Conservation (phyloP, 78 protist species). For the Mantamonas sphyraenae region DNA sequence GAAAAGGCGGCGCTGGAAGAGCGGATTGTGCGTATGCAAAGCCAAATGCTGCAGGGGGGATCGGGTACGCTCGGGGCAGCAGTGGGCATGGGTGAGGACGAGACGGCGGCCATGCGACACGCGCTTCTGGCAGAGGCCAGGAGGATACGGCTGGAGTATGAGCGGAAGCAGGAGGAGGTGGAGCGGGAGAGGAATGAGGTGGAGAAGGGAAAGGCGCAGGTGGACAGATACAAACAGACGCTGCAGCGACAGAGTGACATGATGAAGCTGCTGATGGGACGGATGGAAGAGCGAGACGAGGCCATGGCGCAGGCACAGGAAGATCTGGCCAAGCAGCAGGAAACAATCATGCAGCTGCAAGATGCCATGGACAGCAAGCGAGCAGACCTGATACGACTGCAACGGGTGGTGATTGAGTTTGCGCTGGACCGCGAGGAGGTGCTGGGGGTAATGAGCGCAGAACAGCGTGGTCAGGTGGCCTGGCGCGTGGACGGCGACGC, state of each 20-base stretch:
- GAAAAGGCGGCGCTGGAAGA: slow-evolving; percentile 30
- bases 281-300: slow-evolving; percentile 49
- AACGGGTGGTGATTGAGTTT: no score
- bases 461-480: no score
- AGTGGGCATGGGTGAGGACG: neutral
- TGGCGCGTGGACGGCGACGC: no score
- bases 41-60: slow-evolving; percentile 21
- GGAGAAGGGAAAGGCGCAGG: slow-evolving; percentile 48
- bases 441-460: no score
- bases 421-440: no score
- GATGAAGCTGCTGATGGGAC: slow-evolving; percentile 47
- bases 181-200: slow-evolving; percentile 31
- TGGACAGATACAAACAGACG: slow-evolving; percentile 51
- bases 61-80: neutral
- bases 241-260: slow-evolving; percentile 64
- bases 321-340: no score
- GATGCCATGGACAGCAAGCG: no score
- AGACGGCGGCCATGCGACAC: neutral
- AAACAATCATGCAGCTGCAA: no score
- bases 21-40: slow-evolving; percentile 17
- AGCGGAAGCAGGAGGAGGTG: slow-evolving; percentile 16
- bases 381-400: no score
- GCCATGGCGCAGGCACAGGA: no score
- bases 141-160: slow-evolving; percentile 19
- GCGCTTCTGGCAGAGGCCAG: no score